Conservation (phyloP, 2,329 filamentous ascomycete genomes). For the Aureobasidium sp. region DNA sequence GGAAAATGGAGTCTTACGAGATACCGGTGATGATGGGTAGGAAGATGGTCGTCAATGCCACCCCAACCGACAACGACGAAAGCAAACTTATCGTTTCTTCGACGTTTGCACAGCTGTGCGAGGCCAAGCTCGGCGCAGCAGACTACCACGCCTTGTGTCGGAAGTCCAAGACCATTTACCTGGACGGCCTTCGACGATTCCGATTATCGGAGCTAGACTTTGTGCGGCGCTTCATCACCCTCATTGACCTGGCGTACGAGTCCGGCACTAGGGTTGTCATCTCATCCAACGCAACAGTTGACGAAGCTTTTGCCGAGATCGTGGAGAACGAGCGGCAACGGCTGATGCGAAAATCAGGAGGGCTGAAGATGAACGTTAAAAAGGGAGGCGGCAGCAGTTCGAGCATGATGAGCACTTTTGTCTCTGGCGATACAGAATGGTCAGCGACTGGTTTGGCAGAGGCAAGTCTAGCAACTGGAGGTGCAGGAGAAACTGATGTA, state of each 20-base stretch:
- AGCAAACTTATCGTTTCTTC: conserved; percentile 31
- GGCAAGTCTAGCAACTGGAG: conserved; percentile 20
- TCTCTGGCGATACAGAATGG: conserved; percentile 21
- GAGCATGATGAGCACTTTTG: conserved; percentile 23
- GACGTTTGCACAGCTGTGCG: conserved; percentile 58
- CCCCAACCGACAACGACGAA: background rate
- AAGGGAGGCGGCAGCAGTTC: conserved; percentile 20
- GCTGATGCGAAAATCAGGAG: conserved; percentile 4
- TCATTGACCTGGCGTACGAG: conserved; percentile 70
- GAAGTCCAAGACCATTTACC: conserved; percentile 14
- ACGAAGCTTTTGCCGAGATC: conserved; percentile 20
- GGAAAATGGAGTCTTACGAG: conserved; percentile 3
- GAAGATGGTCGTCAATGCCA: conserved; percentile 14
- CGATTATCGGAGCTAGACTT: conserved; percentile 49
- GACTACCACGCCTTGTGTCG: conserved; percentile 63
- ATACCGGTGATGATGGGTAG: conserved; percentile 19
- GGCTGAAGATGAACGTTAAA: conserved; percentile 17
- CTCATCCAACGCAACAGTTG: conserved; percentile 16
- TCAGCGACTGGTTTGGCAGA: conserved; percentile 20
- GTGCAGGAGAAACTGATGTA: conserved; percentile 23
- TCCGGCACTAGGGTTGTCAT: conserved; percentile 59
- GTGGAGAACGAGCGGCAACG: conserved; percentile 15
- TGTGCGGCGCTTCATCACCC: conserved; percentile 64
- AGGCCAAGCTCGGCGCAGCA: conserved; percentile 56
- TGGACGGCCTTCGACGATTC: conserved; percentile 17